These are phyloP conservation scores for Aspergillus pseudoterreus DNA, from an alignment of 2,329 filamentous ascomycete genomes.

Conservation along the genomic window DNA sequence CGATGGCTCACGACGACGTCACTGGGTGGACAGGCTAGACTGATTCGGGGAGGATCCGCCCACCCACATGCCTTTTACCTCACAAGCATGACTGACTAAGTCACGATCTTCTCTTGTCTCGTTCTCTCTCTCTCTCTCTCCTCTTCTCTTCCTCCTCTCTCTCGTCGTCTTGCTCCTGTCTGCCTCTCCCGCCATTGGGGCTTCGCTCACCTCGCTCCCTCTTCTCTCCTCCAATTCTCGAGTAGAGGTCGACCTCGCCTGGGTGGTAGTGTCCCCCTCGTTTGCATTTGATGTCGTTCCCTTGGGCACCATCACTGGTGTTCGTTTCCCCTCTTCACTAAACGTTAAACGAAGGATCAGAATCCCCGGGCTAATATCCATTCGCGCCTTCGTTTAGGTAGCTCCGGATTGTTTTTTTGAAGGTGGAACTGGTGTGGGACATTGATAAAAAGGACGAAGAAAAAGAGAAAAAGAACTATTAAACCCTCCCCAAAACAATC, in stretches of 20 bases:
- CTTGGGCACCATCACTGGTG: not conserved
- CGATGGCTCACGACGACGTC: conserved; percentile 28
- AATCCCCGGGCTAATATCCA: not conserved
- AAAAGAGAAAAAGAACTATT: too few relatives aligned
- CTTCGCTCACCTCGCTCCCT: conserved; percentile 1
- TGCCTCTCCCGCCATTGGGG: conserved; percentile 2
- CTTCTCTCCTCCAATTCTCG: not conserved
- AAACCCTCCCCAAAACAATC: too few relatives aligned
- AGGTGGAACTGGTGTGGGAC: too few relatives aligned
- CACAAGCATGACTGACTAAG: too few relatives aligned
- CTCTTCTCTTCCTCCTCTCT: conserved; percentile 2
- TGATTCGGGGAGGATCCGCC: conserved; percentile 16
- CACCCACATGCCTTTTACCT: conserved; percentile 13
- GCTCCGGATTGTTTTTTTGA: conserved; percentile 1
- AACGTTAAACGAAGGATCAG: not conserved
- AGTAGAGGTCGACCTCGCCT: conserved; percentile 1
- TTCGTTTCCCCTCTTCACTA: not conserved
- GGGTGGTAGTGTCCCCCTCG: conserved; percentile 7
- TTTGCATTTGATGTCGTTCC: not conserved
- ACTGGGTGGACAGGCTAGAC: conserved; percentile 19
- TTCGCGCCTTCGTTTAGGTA: not conserved
- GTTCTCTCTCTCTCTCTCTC: not conserved
- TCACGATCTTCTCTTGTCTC: not conserved
- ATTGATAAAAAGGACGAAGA: too few relatives aligned
- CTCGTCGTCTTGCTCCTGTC: not conserved